Base-by-base conservation (phyloP, 2,329 filamentous ascomycete species). In the Phaeoacremonium minimum region DNA sequence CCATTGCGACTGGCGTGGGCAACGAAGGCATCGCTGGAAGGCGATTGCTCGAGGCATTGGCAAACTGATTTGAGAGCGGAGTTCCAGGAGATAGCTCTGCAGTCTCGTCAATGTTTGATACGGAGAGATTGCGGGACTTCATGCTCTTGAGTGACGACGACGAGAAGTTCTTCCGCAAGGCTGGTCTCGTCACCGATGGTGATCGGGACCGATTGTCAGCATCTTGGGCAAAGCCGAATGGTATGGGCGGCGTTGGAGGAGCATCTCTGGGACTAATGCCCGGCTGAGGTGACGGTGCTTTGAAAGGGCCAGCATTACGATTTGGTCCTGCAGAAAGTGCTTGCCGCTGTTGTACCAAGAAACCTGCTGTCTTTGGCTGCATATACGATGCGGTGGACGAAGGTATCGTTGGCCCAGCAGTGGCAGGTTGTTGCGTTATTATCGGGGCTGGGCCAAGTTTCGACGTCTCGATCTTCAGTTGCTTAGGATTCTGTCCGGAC, bases 391-490 rank as follows among this genome's bases (percentile, higher is more conserved):
- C 13, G 20, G 46, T 22, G 14, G 19, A 32, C 8, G 19, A 14
- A 16, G 37, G 29, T 22, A 48, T 22, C 26, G 37, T 51, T 8
- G 55, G 51, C 9, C 49, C 46, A n/a, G 40, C 42, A 14, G 48
- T 41, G 8, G 49, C 45, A 8, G 50, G 49, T 14, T 44, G 46
- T 17, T 44, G 47, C 14, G 46, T 40, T 18, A 17, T 38, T 18
- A 3, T 37, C 4, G 53, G 50, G 15, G 47, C 50, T 15, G 46
- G 54, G 30, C 43, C 47, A n/a, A 63, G 41, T 43, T 59, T 61
- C 7, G 56, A 48, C 0, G 89, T 96, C 58, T 96, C 87, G 38
- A 97, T 96, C 63, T 89, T 95, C 34, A 97, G 68, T 51, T 90
- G 85, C 56, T 86, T 90, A 12, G 77, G 67, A 49, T 87, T 87